phyloP scores from a whole-genome alignment of 345 rosid species.

The Capsella bursapastoris region DNA sequence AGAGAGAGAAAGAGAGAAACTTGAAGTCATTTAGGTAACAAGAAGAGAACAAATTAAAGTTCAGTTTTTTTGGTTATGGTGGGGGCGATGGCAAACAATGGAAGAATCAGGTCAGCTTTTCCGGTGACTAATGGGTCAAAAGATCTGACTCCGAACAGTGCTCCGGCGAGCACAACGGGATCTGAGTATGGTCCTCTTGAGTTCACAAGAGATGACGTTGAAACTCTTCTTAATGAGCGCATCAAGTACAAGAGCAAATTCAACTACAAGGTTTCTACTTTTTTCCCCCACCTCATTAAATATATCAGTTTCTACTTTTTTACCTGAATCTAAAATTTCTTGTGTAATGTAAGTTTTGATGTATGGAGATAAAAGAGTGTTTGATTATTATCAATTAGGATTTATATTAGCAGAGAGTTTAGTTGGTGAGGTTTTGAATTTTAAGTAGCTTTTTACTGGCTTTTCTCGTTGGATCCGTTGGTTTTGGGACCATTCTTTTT shows the following conservation, averaged over 20 bases:
- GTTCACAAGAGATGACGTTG: constrained; percentile 72
- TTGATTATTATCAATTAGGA: constrained; percentile 4
- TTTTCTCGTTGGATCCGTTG: constrained; percentile 43
- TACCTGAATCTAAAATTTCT: constrained; percentile 8
- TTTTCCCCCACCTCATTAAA: constrained; percentile 20
- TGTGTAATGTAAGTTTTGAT: constrained; percentile 8
- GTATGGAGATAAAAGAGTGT: neutral
- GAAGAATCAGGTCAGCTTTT: constrained; percentile 60
- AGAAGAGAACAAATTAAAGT: constrained; percentile 15
- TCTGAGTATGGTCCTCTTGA: constrained; percentile 65
- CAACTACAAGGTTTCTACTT: constrained; percentile 74
- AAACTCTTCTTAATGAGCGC: constrained; percentile 59
- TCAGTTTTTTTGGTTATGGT: constrained; percentile 46
- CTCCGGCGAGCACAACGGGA: constrained; percentile 65
- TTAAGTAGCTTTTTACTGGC: constrained; percentile 11
- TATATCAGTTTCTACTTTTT: neutral
- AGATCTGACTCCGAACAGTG: constrained; percentile 60
- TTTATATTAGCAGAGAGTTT: constrained; percentile 14
- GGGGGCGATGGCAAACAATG: constrained; percentile 58
- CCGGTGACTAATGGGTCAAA: constrained; percentile 56
- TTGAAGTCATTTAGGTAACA: constrained; percentile 25
- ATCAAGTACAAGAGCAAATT: constrained; percentile 71
- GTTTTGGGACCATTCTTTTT: constrained; percentile 25
- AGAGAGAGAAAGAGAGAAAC: constrained; percentile 1
- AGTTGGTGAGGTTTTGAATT: constrained; percentile 7